Percentiles rank a stretch among this genome's conserved stretches.
These are phyloP conservation scores for Veloboletus limbatus DNA, from an alignment of 1,284 basidiomycete species.

Conservation along the genomic window DNA sequence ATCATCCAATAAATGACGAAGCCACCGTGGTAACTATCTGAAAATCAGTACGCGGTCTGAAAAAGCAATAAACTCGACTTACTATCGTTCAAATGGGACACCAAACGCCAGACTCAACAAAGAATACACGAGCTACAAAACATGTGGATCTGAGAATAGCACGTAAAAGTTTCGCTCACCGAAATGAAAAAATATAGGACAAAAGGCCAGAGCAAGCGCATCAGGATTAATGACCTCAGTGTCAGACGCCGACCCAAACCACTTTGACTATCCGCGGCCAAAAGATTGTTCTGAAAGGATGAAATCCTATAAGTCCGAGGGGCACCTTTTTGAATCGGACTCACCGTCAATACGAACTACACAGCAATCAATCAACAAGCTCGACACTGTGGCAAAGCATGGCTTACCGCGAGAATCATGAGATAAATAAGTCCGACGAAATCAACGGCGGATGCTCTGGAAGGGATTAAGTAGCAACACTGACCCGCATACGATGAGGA, in stretches of 20 bases:
- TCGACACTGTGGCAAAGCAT: slow-evolving; percentile 33
- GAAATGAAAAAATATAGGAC: slow-evolving; percentile 60
- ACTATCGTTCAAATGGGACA: slow-evolving; percentile 53
- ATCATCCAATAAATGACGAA: slow-evolving; percentile 79
- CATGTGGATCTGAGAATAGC: not conserved
- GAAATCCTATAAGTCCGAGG: not conserved
- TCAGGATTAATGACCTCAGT: slow-evolving; percentile 49
- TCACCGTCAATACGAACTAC: slow-evolving; percentile 41
- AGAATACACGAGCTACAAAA: slow-evolving; percentile 50
- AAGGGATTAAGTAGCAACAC: not conserved
- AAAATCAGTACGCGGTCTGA: slow-evolving; percentile 2
- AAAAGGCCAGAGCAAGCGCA: slow-evolving; percentile 56
- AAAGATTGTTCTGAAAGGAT: slow-evolving; percentile 28
- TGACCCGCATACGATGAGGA: slow-evolving; percentile 3
- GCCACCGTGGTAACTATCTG: slow-evolving; percentile 47
- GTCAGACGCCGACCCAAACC: slow-evolving; percentile 50
- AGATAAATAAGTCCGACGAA: slow-evolving; percentile 79
- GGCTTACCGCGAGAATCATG: slow-evolving; percentile 51
- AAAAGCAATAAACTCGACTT: slow-evolving; percentile 8
- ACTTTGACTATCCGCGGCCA: slow-evolving; percentile 37
- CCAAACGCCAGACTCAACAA: slow-evolving; percentile 67
- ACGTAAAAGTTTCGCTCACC: slow-evolving; percentile 35
- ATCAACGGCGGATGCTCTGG: slow-evolving; percentile 66
- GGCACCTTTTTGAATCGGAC: slow-evolving; percentile 25
- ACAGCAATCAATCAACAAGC: slow-evolving; percentile 20